Evolutionary conservation across 257 asterid genomes (phyloP).

Genomic region (Solanum appendiculatum): DNA sequence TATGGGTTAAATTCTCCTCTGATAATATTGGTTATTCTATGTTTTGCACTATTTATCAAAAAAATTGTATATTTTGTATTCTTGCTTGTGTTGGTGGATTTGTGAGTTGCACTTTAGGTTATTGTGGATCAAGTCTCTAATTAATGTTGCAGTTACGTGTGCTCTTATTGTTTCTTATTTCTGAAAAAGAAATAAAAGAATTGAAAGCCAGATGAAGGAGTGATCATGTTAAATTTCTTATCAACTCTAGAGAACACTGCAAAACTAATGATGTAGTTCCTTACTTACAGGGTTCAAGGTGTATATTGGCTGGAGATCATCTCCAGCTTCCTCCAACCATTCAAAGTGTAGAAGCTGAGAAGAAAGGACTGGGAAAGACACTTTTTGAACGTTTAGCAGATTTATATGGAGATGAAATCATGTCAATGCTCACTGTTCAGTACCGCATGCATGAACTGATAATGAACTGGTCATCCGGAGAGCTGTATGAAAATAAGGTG

Average conservation of each 20-base stretch:
- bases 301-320: slow-evolving; percentile 90
- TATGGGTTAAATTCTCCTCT: not conserved
- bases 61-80: not conserved
- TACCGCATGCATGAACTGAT: slow-evolving; percentile 94
- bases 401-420: slow-evolving; percentile 67
- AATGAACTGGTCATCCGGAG: slow-evolving; percentile 93
- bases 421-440: slow-evolving; percentile 94
- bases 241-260: not conserved
- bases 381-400: slow-evolving; percentile 92
- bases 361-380: slow-evolving; percentile 87
- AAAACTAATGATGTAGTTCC: slow-evolving; percentile 10
- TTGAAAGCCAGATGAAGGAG: not conserved
- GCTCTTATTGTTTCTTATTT: not conserved
- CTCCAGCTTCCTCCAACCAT: slow-evolving; percentile 99
- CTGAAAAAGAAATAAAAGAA: not conserved
- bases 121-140: not conserved
- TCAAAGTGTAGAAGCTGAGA: slow-evolving; percentile 96
- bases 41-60: not conserved
- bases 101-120: not conserved
- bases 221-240: not conserved
- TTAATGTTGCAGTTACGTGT: not conserved
- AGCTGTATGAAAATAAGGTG: slow-evolving; percentile 87
- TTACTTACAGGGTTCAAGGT: slow-evolving; percentile 64
- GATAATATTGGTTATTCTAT: not conserved
- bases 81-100: not conserved